phyloP scores from a whole-genome alignment of 2,329 filamentous ascomycete species.

The Ophiostoma sp. region DNA sequence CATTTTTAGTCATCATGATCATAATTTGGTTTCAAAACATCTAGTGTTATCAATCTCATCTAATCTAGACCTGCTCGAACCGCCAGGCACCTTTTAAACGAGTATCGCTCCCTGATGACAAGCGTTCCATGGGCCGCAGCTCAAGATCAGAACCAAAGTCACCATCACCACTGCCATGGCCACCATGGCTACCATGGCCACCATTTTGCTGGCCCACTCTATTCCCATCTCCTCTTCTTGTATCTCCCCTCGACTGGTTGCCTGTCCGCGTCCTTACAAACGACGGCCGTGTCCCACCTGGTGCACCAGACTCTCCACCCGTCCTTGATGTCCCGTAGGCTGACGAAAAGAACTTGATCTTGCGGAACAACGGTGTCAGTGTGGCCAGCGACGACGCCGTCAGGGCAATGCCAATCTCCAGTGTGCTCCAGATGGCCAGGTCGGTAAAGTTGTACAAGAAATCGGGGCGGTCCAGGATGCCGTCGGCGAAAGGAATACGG shows the following conservation, averaged over 20 bases:
- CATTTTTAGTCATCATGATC: background rate
- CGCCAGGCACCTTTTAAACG: background rate
- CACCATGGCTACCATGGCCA: background rate
- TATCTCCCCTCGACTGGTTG: background rate
- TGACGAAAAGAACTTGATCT: conserved; percentile 5
- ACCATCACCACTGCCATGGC: background rate
- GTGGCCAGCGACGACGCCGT: conserved; percentile 14
- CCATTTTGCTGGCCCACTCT: no score
- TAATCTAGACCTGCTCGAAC: background rate
- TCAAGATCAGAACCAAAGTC: conserved; percentile 1
- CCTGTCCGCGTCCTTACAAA: background rate
- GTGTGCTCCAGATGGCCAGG: conserved; percentile 13
- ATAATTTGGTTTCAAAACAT: background rate
- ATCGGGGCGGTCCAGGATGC: background rate
- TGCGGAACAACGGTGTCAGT: conserved; percentile 13
- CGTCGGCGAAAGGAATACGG: background rate
- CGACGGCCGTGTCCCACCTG: background rate
- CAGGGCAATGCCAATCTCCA: conserved; percentile 7
- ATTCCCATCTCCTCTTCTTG: background rate
- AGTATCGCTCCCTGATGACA: background rate
- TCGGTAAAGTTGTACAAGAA: conserved; percentile 6
- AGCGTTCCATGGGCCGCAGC: conserved; percentile 2
- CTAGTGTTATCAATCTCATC: background rate
- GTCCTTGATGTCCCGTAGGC: background rate
- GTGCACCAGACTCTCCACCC: background rate